Conservation (phyloP, 2,329 filamentous ascomycete species). For the Grosmannia huntii region DNA sequence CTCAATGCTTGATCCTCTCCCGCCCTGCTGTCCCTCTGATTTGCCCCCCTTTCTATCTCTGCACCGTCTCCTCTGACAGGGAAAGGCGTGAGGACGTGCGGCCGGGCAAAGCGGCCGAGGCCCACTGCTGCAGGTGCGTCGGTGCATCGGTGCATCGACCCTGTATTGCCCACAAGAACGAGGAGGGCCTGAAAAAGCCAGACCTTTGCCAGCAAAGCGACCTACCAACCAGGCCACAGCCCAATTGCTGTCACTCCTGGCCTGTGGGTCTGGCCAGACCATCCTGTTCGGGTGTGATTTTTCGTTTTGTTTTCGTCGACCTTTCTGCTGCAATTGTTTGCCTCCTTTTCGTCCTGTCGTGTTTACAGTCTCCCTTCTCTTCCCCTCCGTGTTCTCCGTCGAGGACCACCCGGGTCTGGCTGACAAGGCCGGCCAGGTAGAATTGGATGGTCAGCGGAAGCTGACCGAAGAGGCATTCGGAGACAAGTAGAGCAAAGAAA, state of each 20-base stretch:
- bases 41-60: not conserved
- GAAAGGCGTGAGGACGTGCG: not conserved
- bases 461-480: not conserved
- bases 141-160: not conserved
- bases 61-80: not conserved
- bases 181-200: not conserved
- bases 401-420: not conserved
- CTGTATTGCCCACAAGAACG: not conserved
- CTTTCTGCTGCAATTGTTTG: not conserved
- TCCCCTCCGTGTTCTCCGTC: not conserved
- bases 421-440: constrained; percentile 1
- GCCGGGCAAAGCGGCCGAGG: not conserved
- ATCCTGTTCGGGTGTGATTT: not conserved
- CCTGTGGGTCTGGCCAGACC: not conserved
- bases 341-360: not conserved
- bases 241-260: not conserved
- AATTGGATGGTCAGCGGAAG: not conserved
- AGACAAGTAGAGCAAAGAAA: not conserved
- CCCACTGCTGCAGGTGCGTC: not conserved
- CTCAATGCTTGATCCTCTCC: not conserved
- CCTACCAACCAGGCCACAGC: not conserved
- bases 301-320: not conserved
- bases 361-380: not conserved
- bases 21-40: not conserved
- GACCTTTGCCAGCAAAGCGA: not conserved